Percentiles rank a stretch among this genome's conserved stretches.
phyloP scores from a whole-genome alignment of 2,329 filamentous ascomycete species.

The Ustulina deusta region DNA sequence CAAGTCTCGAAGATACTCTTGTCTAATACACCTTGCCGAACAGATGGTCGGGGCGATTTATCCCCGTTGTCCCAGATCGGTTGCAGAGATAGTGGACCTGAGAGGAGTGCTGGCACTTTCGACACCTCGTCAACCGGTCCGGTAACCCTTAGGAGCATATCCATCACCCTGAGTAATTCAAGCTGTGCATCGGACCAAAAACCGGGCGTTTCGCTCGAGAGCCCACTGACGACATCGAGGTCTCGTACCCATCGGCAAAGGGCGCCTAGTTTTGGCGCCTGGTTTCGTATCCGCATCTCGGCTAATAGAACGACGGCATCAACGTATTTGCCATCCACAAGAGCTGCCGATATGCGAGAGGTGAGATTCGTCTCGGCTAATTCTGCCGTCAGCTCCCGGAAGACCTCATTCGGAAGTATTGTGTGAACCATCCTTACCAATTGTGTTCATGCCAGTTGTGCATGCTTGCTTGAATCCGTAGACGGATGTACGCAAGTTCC shows the following conservation, averaged over 20 bases:
- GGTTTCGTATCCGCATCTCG: constrained; percentile 75
- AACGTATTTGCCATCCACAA: constrained; percentile 73
- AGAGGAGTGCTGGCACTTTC: constrained; percentile 50
- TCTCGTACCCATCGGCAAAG: constrained; percentile 79
- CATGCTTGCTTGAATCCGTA: constrained; percentile 77
- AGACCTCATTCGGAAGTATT: constrained; percentile 19
- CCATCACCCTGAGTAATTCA: constrained; percentile 70
- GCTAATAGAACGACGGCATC: constrained; percentile 75
- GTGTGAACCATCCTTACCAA: constrained; percentile 39
- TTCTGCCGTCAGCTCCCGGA: constrained; percentile 20
- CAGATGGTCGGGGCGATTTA: constrained; percentile 55
- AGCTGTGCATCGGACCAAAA: constrained; percentile 60
- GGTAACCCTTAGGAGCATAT: constrained; percentile 72
- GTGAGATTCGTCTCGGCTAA: constrained; percentile 71
- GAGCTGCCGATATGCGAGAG: constrained; percentile 72
- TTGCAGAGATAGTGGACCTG: constrained; percentile 67
- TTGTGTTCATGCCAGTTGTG: constrained; percentile 72
- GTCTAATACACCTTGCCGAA: constrained; percentile 70
- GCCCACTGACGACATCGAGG: constrained; percentile 74
- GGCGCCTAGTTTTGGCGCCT: constrained; percentile 75
- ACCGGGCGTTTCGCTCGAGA: constrained; percentile 66
- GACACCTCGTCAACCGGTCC: constrained; percentile 68
- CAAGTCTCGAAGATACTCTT: constrained; percentile 62
- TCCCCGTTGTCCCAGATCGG: constrained; percentile 69
- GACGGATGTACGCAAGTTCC: constrained; percentile 73